Percentiles rank a stretch among this genome's conserved stretches.
These are phyloP conservation scores for Nakazawaea anatomiae DNA, from an alignment of 805 yeast genomes.

Conservation along the genomic window DNA sequence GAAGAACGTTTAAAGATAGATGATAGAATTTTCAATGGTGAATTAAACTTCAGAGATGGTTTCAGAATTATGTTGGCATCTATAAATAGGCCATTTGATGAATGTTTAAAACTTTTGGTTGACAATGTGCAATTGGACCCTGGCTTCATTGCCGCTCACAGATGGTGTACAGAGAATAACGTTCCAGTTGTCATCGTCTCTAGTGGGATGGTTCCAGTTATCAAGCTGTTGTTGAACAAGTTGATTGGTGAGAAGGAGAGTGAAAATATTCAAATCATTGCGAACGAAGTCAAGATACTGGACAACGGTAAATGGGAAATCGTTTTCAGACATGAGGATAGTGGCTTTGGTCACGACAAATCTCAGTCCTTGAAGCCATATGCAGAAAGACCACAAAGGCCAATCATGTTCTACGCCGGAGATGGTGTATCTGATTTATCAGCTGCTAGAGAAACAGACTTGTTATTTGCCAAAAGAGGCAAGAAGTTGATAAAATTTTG, in stretches of 20 bases:
- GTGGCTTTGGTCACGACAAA: constrained; percentile 93
- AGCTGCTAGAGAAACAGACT: constrained; percentile 93
- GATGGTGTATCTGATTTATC: constrained; percentile 95
- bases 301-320: constrained; percentile 73
- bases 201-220: constrained; percentile 91
- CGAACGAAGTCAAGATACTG: constrained; percentile 63
- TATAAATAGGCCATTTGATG: constrained; percentile 65
- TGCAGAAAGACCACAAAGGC: constrained; percentile 34
- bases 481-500: constrained; percentile 86
- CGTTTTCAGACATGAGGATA: constrained; percentile 68
- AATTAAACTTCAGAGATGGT: constrained; percentile 72
- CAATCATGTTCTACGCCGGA: constrained; percentile 85
- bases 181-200: constrained; percentile 87
- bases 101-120: constrained; percentile 69
- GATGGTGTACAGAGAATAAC: constrained; percentile 65
- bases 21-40: constrained; percentile 64
- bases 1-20: constrained; percentile 61
- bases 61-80: constrained; percentile 83
- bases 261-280: constrained; percentile 67
- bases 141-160: constrained; percentile 77
- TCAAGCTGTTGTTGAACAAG: constrained; percentile 64
- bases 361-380: constrained; percentile 66
- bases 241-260: constrained; percentile 76
- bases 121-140: constrained; percentile 76
- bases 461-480: constrained; percentile 90